A percentile compares a stretch with the other conserved stretches of the same genome.
These are phyloP conservation scores for Flaveria sonorensis DNA, from an alignment of 129 eudicot species.

Conservation along the genomic window DNA sequence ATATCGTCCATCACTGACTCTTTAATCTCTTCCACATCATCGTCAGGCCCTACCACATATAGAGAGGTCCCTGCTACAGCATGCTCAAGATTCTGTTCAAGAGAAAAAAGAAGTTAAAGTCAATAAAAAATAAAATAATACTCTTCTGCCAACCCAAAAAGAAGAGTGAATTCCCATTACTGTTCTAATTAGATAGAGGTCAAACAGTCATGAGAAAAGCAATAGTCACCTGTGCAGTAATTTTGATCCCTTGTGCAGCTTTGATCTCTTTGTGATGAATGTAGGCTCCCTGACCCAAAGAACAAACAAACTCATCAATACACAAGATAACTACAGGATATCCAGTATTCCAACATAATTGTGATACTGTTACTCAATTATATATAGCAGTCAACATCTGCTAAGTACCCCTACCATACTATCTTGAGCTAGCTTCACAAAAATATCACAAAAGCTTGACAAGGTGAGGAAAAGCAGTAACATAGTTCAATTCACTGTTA, in stretches of 20 bases:
- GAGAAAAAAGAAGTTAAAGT: constrained; percentile 1
- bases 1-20: constrained; percentile 75
- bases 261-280: constrained; percentile 81
- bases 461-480: background rate
- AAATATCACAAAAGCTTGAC: background rate
- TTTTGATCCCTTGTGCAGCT: constrained; percentile 96
- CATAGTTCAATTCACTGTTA: constrained; percentile 2
- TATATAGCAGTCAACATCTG: background rate
- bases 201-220: background rate
- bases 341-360: background rate
- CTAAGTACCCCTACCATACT: background rate
- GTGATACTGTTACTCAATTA: background rate
- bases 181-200: background rate
- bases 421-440: background rate
- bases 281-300: constrained; percentile 65
- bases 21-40: constrained; percentile 68
- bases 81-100: constrained; percentile 79
- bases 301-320: constrained; percentile 17
- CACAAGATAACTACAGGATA: background rate
- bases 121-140: background rate
- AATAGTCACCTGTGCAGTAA: constrained; percentile 71
- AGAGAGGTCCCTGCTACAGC: constrained; percentile 88
- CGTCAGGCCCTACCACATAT: constrained; percentile 72
- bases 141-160: background rate
- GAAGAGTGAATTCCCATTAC: background rate